phyloP scores from a whole-genome alignment of 768 basidiomycete species.

The Mycena rebaudengoi region DNA sequence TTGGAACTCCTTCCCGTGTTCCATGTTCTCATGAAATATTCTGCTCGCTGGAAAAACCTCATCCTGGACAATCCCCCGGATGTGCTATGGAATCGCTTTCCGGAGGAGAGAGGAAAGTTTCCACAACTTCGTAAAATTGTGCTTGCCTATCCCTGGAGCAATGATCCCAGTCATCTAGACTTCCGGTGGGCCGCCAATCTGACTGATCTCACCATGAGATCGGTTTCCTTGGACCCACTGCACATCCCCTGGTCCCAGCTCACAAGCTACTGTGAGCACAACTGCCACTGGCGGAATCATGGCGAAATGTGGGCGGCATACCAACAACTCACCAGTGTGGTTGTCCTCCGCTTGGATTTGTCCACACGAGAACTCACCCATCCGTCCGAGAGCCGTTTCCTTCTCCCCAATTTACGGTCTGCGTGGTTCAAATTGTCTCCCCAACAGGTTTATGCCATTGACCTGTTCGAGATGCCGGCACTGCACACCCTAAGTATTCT shows the following conservation, averaged over 20 bases:
- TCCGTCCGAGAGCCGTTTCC: background rate
- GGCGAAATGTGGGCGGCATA: background rate
- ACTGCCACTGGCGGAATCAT: background rate
- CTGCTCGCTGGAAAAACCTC: background rate
- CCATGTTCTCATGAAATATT: background rate
- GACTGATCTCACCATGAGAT: conserved; percentile 1
- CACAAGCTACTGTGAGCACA: background rate
- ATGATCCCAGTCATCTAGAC: background rate
- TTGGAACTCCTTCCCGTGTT: background rate
- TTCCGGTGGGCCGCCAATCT: background rate
- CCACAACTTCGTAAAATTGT: background rate
- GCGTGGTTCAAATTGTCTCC: background rate
- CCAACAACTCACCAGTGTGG: background rate
- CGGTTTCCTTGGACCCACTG: background rate
- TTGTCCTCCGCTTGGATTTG: background rate
- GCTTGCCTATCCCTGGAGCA: background rate
- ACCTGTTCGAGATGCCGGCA: conserved; percentile 8
- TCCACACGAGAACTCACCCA: background rate
- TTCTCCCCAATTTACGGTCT: background rate
- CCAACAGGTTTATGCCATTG: background rate
- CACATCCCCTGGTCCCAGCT: conserved; percentile 14
- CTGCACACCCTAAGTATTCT: conserved; percentile 8
- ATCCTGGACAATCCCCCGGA: background rate
- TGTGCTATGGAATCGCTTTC: background rate
- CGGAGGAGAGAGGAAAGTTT: background rate